Conservation (phyloP, 352 stramenopile genomes). For the Globisporangium barbulae region DNA sequence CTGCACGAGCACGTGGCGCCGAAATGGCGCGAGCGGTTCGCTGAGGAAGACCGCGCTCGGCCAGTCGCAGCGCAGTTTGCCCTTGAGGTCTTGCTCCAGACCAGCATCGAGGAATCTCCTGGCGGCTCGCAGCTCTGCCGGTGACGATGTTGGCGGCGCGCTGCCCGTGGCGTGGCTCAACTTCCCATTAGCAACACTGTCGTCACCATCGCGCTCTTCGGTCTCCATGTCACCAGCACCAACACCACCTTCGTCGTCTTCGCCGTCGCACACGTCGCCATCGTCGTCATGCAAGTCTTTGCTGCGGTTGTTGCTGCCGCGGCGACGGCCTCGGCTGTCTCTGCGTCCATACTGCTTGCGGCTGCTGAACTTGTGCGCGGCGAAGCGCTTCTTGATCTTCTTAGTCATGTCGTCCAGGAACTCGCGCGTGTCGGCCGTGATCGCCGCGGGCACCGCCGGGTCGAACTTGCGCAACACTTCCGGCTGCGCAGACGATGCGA, state of each 20-base stretch:
- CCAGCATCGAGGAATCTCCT: conserved; percentile 37
- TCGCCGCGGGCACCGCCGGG: conserved; percentile 23
- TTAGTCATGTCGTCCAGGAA: conserved; percentile 36
- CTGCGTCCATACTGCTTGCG: neutral
- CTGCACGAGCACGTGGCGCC: conserved; percentile 49
- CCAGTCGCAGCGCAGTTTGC: conserved; percentile 17
- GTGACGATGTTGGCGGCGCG: neutral
- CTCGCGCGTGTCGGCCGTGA: conserved; percentile 39
- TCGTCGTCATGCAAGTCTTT: neutral
- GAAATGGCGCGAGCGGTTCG: conserved; percentile 60
- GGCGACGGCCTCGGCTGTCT: neutral
- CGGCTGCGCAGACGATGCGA: conserved; percentile 27
- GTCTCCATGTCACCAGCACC: neutral
- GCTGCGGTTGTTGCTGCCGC: conserved; percentile 5
- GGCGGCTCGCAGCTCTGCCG: conserved; percentile 19
- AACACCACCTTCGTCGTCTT: neutral
- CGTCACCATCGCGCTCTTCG: neutral
- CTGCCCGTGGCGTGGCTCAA: neutral
- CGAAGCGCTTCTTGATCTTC: conserved; percentile 24
- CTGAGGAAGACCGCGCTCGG: conserved; percentile 44
- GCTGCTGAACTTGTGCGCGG: neutral
- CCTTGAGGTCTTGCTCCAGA: conserved; percentile 19
- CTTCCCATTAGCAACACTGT: neutral
- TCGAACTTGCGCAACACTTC: conserved; percentile 41
- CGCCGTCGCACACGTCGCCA: neutral